Evolutionary conservation across 2,329 filamentous ascomycete species (phyloP), one percentile per base, ranked within the genome.

Genomic region (Corinectria fuckeliana): DNA sequence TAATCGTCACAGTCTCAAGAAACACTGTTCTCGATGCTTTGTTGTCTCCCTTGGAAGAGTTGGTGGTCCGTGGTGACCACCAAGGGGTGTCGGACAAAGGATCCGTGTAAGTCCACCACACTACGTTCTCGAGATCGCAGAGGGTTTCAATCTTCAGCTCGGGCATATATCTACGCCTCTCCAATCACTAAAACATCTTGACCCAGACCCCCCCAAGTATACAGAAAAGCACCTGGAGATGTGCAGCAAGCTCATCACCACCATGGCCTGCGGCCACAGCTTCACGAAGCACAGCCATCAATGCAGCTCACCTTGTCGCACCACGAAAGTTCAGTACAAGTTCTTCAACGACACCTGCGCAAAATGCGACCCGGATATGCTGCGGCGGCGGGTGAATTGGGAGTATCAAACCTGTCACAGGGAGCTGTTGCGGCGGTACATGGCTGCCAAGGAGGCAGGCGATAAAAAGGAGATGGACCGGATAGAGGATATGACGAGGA

Each of bases 271-370:
- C 38, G 70, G 70, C 18, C 68, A 71, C 50, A 51, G 32, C 47
- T 64, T 69, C 42, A 66, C 50, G 57, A 67, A 57, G 42, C 30
- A 55, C 49, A 23, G 55, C 36, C 58, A 58, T 16, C 55, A 56
- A 21, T 48, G 56, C 42, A 63, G 50, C 41, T 59, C 58, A 26
- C 44, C 39, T 2, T 44, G 55, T 58, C 64, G 65, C 52, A 61
- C 59, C 13, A 58, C 55, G 34, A 41, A 58, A 13, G 25, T 58
- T 23, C 62, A 62, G 28, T 58, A 55, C 21, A 58, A 56, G 11
- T 70, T 69, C 54, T 50, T 78, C 41, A 58, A 72, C 39, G 75
- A 76, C 62, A 76, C 73, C n/a, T 79, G 77, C 64, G 72, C 75
- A 7, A 50, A 61, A 5, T 80, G 77, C 60, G 75, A 78, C 49